phyloP scores from a whole-genome alignment of 345 rosid genomes.

The Clarkia xantiana region DNA sequence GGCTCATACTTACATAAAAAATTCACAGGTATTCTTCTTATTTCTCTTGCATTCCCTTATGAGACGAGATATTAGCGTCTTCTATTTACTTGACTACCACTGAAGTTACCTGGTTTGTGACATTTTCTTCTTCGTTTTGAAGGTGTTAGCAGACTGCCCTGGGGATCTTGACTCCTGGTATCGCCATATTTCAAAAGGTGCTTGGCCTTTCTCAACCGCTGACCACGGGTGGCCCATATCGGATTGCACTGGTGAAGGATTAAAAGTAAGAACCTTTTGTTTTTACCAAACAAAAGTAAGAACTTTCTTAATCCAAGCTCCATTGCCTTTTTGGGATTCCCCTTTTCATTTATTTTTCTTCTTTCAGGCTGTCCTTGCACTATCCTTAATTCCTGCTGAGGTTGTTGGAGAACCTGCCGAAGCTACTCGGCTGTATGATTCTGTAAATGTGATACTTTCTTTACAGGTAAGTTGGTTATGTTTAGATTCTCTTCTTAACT shows the following conservation, averaged over 20 bases:
- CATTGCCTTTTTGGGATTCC: conserved; percentile 1
- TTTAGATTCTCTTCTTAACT: not conserved
- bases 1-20: conserved; percentile 51
- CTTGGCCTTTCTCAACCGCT: conserved; percentile 94
- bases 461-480: conserved; percentile 46
- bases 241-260: conserved; percentile 88
- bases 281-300: conserved; percentile 28
- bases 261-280: conserved; percentile 64
- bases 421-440: conserved; percentile 48
- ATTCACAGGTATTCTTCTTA: conserved; percentile 61
- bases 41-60: not conserved
- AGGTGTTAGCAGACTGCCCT: conserved; percentile 78
- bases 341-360: conserved; percentile 9
- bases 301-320: not conserved
- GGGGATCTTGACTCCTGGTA: conserved; percentile 75
- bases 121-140: conserved; percentile 11
- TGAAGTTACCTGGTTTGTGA: not conserved
- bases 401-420: conserved; percentile 73
- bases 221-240: conserved; percentile 99
- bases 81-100: not conserved
- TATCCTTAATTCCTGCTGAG: conserved; percentile 57
- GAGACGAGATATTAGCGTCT: not conserved
- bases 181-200: conserved; percentile 97
- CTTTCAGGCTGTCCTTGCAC: conserved; percentile 52
- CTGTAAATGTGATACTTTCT: conserved; percentile 79